Base-by-base conservation (phyloP, 225 moss, liverwort and hornwort species). In the Neckera pumila region DNA sequence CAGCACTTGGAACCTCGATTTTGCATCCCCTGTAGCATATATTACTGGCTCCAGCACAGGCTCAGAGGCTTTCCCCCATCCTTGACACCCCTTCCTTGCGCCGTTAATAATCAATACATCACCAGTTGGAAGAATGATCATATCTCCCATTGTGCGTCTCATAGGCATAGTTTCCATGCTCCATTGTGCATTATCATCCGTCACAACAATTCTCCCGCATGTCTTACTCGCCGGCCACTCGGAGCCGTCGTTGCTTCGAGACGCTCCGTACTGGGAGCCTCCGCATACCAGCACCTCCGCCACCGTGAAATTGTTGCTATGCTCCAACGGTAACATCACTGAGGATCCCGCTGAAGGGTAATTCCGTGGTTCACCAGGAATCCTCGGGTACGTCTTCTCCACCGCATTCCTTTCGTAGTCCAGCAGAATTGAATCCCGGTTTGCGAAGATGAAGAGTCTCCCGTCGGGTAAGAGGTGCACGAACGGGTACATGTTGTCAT, bases 261-360 rank as follows among this genome's bases (percentile, higher is more conserved):
- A 21, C 36, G 97, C 97, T 14, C 94, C 96, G 36, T 40, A 80
- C 66, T 81, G 89, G 5, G 97, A 89, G 17, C 98, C 98, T 19
- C 98, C 97, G 78, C 98, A 98, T 10, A 98, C 92, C 14, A 96
- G 90, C 47, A 96, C 88, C 86, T 98, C 88, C 12, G 81, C 96
- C 6, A 81, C 74, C 9, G 51, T 31, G 80, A 90, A 95, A 27
- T 69, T 51, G 22, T 91, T 78, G 36, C 34, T 77, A 8, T 91
- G 43, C 19, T 71, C 31, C 47, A 98, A 51, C 9, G 96, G 96
- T 20, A 98, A 83, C 93, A 98, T 74, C 40, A 98, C 97, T 4
- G 96, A 96, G 7, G 94, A 94, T 8, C 97, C 98, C 1, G 93
- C 93, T 1, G 96, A 94, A 7, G 97, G 97, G 30, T 98, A 98